Conservation (phyloP, 75 land plant species). For the Picea glauca region DNA sequence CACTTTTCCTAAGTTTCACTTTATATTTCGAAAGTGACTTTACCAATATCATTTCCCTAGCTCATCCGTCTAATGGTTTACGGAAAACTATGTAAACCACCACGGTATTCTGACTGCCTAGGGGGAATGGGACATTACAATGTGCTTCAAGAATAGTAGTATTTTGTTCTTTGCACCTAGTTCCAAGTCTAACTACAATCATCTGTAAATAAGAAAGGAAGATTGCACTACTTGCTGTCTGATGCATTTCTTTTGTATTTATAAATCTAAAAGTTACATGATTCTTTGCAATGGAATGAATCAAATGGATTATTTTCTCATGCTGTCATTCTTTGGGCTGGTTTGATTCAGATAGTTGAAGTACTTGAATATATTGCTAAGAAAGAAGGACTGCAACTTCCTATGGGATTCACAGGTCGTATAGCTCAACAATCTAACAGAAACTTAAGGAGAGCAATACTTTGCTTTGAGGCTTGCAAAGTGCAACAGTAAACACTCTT, state of each 20-base stretch:
- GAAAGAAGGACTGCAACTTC: conserved; percentile 85
- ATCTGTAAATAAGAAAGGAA: not conserved
- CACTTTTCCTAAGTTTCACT: no score
- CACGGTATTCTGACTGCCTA: no score
- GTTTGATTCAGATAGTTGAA: conserved; percentile 54
- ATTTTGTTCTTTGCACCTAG: not conserved
- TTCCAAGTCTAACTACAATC: not conserved
- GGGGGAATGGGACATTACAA: no score
- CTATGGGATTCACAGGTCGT: conserved; percentile 71
- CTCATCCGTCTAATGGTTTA: no score
- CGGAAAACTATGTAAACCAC: no score
- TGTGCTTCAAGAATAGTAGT: not conserved
- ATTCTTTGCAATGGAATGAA: not conserved
- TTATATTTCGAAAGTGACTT: no score
- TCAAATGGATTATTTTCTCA: not conserved
- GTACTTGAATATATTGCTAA: conserved; percentile 83
- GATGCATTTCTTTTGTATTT: not conserved
- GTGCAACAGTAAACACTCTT: conserved; percentile 77
- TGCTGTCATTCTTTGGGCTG: not conserved
- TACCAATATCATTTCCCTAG: no score
- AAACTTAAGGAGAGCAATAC: conserved; percentile 83
- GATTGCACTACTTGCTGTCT: not conserved
- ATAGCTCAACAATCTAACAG: conserved; percentile 80
- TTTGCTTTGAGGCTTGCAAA: conserved; percentile 91
- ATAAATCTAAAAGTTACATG: not conserved